Evolutionary conservation across 305 asterid genomes (phyloP), one percentile per base, ranked within the genome.

Genomic region (Salvia sclarea): DNA sequence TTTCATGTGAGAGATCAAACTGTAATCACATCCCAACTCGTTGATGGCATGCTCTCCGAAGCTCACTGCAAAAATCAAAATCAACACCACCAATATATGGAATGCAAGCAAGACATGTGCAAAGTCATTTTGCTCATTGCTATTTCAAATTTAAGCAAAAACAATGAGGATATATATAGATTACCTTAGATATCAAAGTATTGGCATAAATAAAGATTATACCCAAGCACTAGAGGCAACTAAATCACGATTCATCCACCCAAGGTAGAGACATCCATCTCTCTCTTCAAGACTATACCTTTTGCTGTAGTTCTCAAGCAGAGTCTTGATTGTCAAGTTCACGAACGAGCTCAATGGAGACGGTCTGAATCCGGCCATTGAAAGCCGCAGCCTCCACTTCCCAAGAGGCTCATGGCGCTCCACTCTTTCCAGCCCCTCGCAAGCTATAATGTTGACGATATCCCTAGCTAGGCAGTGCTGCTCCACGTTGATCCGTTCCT

Each of bases 401-500:
- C 77, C 86, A 14, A 76, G 74, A 69, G 73, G 81, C 76, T 83
- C 88, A 5, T 83, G 82, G 0, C 88, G 77, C 66, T 83, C 88
- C 65, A 81, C 82, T 64, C 88, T 81, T 52, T 83, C 86, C 12
- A 50, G 13, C 50, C 86, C 88, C 69, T 83, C 88, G 20, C 88
- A 81, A 1, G 88, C 88, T 56, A 83, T 24, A 9, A 83, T 79
- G 69, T 81, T 83, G 33, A 83, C 88, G 59, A 83, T 76, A 52
- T 83, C 88, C 53, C 84, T 72, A 48, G 86, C 88, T 41, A 83
- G 28, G 54, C 88, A 83, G 48, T 81, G 85, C 20, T 83, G 84
- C 74, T 83, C 88, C 1, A 81, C 81, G 5, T 79, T 81, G 43
- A 83, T 69, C 6, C 88, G 78, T 38, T 83, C 83, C 78, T 75